Evolutionary conservation across 2,329 filamentous ascomycete genomes (phyloP).

Genomic region (Paramyrothecium roridum): DNA sequence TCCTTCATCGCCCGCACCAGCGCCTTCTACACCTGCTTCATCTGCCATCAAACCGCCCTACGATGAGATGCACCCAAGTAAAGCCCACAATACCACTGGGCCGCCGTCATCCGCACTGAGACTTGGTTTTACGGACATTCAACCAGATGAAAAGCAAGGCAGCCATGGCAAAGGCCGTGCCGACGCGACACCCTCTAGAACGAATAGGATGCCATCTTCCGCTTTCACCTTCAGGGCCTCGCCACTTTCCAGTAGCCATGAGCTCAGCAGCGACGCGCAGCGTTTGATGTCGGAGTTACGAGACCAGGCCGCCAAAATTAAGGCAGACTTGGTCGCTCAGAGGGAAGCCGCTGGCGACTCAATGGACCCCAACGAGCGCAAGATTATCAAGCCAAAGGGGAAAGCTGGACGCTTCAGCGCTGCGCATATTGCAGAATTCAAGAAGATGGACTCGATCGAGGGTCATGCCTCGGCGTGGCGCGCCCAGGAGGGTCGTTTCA

Average conservation of each 20-base stretch:
- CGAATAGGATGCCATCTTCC: conserved; percentile 46
- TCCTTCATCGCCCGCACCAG: conserved; percentile 31
- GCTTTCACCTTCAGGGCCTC: conserved; percentile 70
- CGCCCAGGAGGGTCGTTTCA: conserved; percentile 49
- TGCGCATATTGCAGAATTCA: conserved; percentile 82
- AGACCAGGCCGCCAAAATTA: conserved; percentile 68
- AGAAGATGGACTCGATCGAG: conserved; percentile 96
- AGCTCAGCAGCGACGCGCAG: conserved; percentile 60
- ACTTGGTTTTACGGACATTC: conserved; percentile 78
- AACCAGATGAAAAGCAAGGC: conserved; percentile 46
- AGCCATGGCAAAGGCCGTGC: conserved; percentile 26
- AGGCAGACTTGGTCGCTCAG: conserved; percentile 62
- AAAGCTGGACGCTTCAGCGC: conserved; percentile 79
- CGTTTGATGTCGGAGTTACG: conserved; percentile 65
- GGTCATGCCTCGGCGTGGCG: conserved; percentile 80
- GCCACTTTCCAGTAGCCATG: conserved; percentile 43
- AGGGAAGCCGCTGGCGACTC: conserved; percentile 51
- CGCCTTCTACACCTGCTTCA: conserved; percentile 57
- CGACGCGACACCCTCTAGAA: conserved; percentile 64
- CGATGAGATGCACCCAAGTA: conserved; percentile 90
- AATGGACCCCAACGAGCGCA: conserved; percentile 53
- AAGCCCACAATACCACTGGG: conserved; percentile 72
- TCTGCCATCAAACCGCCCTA: conserved; percentile 67
- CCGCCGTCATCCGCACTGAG: conserved; percentile 76
- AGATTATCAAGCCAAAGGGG: conserved; percentile 76